phyloP scores from a whole-genome alignment of 352 stramenopile species.

The Peronospora belbahrii region DNA sequence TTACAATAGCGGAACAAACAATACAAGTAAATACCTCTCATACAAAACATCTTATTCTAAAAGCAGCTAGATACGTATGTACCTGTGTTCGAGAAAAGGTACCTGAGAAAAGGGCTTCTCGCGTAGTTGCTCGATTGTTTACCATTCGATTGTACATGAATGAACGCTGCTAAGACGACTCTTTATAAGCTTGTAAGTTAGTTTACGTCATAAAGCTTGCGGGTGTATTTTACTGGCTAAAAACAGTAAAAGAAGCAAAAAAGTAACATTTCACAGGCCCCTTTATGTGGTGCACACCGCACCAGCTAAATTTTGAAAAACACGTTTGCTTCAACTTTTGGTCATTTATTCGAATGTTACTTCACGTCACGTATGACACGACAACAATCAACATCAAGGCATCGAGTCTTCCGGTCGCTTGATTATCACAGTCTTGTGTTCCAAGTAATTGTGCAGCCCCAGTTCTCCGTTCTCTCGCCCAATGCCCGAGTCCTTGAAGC shows the following conservation, averaged over 20 bases:
- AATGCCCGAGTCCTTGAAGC: slow-evolving; percentile 82
- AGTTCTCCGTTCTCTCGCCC: slow-evolving; percentile 75
- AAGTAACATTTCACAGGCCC: no score
- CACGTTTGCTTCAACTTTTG: no score
- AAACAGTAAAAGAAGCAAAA: no score
- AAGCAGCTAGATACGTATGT: no score
- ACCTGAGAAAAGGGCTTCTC: slow-evolving; percentile 62
- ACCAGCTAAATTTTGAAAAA: no score
- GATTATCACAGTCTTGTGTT: slow-evolving; percentile 74
- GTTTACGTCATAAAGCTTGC: no score
- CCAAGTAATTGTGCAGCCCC: slow-evolving; percentile 66
- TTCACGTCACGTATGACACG: no score
- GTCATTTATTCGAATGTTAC: no score
- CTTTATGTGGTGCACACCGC: not conserved
- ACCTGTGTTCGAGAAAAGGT: slow-evolving; percentile 46
- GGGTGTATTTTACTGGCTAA: no score
- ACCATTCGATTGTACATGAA: slow-evolving; percentile 85
- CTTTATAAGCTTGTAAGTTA: no score
- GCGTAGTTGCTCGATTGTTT: slow-evolving; percentile 35
- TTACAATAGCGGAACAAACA: not conserved
- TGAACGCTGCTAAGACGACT: not conserved
- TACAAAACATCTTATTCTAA: not conserved
- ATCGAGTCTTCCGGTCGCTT: slow-evolving; percentile 45
- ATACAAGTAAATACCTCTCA: not conserved
- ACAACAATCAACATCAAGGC: slow-evolving; percentile 20